phyloP scores from a whole-genome alignment of 306 rosid species.

The Cyclanthera cordifolia region DNA sequence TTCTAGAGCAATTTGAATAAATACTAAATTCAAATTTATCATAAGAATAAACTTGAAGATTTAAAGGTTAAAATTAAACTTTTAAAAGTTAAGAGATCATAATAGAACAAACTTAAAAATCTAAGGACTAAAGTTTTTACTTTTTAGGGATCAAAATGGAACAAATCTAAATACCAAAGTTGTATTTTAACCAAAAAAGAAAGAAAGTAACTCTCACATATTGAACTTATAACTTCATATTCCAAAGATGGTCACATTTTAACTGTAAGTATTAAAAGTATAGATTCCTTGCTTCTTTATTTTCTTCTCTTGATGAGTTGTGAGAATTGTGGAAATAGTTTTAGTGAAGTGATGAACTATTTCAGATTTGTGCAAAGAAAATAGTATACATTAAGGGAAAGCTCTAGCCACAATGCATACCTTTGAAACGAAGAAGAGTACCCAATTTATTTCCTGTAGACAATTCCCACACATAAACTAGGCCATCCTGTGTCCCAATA shows the following conservation, averaged over 20 bases:
- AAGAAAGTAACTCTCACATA: too few species aligned
- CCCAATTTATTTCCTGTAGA: constrained; percentile 52
- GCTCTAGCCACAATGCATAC: constrained; percentile 27
- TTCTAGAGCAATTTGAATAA: too few species aligned
- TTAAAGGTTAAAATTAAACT: too few species aligned
- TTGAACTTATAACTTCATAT: too few species aligned
- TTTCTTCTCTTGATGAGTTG: constrained; percentile 4
- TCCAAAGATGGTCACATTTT: neutral
- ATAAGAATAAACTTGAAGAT: too few species aligned
- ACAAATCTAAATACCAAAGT: too few species aligned
- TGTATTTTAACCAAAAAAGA: too few species aligned
- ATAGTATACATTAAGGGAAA: constrained; percentile 11
- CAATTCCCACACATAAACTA: constrained; percentile 60
- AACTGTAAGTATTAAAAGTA: neutral
- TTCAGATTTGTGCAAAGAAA: neutral
- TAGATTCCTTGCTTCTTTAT: neutral
- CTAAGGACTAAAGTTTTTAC: too few species aligned
- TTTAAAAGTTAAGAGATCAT: too few species aligned
- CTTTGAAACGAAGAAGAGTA: constrained; percentile 51
- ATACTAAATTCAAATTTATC: too few species aligned
- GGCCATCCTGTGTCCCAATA: constrained; percentile 48
- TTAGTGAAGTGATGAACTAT: neutral
- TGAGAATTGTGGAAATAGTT: neutral
- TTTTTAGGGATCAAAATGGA: too few species aligned
- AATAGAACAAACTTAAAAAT: too few species aligned